Base-by-base conservation (phyloP, 2,329 filamentous ascomycete species). In the Coccinonectria pachysandricola region DNA sequence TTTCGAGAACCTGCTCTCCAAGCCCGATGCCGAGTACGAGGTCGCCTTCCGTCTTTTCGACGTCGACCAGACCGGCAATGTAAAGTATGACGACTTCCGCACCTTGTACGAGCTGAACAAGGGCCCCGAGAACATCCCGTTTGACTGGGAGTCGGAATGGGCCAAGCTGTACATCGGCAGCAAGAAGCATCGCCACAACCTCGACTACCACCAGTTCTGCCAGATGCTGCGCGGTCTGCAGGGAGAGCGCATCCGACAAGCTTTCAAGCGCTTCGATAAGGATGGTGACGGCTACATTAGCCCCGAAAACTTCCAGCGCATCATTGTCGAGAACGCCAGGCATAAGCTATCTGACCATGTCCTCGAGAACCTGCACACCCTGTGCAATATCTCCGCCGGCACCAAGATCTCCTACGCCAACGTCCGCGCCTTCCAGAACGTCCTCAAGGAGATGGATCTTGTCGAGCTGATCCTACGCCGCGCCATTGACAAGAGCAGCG, bases 311-410 rank as follows among this genome's bases (percentile, higher is more conserved):
- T 98, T 98, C 57, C 85, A 93, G 66, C 80, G 82, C 58, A 98
- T 98, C 60, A 94, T 98, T 50, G 68, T 82, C 33, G 84, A 94
- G 60, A 96, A 87, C 2, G 77, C 87, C 10, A 79, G 74, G 49
- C 91, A 98, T 66, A 98, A 98, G 72, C 76, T 98, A 36, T 96
- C 88, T 1, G 91, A 98, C 58, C 87, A 98, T 56, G 66, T 98
- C 21, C 69, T 98, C 25, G 77, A 87, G 42, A 88, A 96, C 57
- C 71, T 98, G 23, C 77, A 82, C 37, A 91, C 86, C 1, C 72
- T 98, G 20, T 96, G 88, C 72, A 95, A 95, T 60, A 93, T 96
- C 54, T 85, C 84, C 6, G 68, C 78, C 17, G 79, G 85, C 36
- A 91, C 76, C 64, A 94, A 92, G 62, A 91, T 98, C 44, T 95